Evolutionary conservation across 345 rosid species (phyloP).

Genomic region (Linum usitatissimum): DNA sequence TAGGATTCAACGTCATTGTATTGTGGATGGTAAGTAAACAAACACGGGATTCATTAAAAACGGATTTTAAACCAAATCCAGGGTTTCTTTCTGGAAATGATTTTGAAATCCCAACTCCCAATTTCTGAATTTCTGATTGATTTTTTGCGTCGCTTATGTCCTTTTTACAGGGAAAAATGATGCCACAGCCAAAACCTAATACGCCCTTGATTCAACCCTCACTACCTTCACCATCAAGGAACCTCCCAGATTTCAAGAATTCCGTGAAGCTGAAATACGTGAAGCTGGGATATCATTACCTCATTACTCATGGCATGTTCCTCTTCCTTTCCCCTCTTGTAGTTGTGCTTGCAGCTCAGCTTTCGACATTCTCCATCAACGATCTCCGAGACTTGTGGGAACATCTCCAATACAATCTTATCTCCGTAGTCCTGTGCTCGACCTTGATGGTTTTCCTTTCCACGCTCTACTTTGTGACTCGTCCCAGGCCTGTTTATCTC

Average conservation of each 20-base stretch:
- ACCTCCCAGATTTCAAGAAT: constrained; percentile 17
- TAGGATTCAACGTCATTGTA: too few relatives aligned
- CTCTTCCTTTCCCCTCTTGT: constrained; percentile 10
- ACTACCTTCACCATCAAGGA: constrained; percentile 6
- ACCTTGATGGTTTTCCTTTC: background rate
- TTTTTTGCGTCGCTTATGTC: too few relatives aligned
- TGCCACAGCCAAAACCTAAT: constrained; percentile 15
- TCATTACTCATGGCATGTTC: constrained; percentile 19
- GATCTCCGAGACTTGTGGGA: constrained; percentile 16
- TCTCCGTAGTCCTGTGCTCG: constrained; percentile 12
- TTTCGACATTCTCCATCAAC: constrained; percentile 15
- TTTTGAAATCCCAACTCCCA: too few relatives aligned
- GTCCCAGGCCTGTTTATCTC: constrained; percentile 2
- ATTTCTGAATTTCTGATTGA: too few relatives aligned
- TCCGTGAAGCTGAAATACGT: constrained; percentile 18
- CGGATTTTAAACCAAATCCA: too few relatives aligned
- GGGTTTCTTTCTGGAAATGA: too few relatives aligned
- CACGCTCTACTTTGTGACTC: background rate
- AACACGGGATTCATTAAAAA: too few relatives aligned
- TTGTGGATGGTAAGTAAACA: too few relatives aligned
- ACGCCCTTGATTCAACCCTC: constrained; percentile 12
- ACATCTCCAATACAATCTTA: constrained; percentile 18
- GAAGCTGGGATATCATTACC: constrained; percentile 19
- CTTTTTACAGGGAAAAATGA: background rate
- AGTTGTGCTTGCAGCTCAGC: constrained; percentile 13